phyloP scores from a whole-genome alignment of 805 yeast species.

The Debaryomyces castellii region DNA sequence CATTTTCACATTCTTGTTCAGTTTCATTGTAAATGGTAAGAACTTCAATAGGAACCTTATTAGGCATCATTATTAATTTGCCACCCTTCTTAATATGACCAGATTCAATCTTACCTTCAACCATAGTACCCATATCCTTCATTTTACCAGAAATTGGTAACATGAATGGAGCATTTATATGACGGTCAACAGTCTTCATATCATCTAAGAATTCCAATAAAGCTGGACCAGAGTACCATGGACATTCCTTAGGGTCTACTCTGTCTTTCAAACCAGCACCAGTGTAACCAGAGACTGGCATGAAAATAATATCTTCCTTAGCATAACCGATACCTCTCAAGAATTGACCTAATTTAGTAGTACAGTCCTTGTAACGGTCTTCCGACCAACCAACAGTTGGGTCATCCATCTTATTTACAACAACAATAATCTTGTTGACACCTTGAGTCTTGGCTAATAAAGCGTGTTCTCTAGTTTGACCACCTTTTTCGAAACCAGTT shows the following conservation, averaged over 20 bases:
- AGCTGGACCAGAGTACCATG: conserved; percentile 95
- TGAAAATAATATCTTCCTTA: conserved; percentile 80
- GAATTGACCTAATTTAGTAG: conserved; percentile 70
- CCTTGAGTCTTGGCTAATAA: conserved; percentile 97
- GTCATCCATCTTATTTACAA: conserved; percentile 98
- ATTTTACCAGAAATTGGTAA: conserved; percentile 91
- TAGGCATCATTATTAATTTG: conserved; percentile 86
- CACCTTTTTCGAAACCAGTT: conserved; percentile 98
- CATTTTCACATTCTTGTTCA: conserved; percentile 88
- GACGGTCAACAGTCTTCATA: conserved; percentile 81
- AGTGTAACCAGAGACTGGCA: conserved; percentile 98
- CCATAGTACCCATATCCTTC: conserved; percentile 96
- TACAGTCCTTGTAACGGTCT: conserved; percentile 96
- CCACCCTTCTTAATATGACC: conserved; percentile 86
- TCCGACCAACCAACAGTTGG: conserved; percentile 95
- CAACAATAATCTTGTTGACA: conserved; percentile 89
- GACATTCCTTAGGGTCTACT: conserved; percentile 66
- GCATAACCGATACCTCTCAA: conserved; percentile 87
- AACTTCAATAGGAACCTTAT: conserved; percentile 79
- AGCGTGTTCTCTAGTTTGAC: conserved; percentile 97
- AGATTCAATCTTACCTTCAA: conserved; percentile 97
- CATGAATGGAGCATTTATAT: conserved; percentile 94
- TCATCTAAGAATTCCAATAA: conserved; percentile 84
- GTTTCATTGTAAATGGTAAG: conserved; percentile 89
- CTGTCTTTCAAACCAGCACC: conserved; percentile 96